These are phyloP conservation scores for Cercophora newfieldiana DNA, from an alignment of 495 filamentous ascomycete genomes.

Conservation along the genomic window DNA sequence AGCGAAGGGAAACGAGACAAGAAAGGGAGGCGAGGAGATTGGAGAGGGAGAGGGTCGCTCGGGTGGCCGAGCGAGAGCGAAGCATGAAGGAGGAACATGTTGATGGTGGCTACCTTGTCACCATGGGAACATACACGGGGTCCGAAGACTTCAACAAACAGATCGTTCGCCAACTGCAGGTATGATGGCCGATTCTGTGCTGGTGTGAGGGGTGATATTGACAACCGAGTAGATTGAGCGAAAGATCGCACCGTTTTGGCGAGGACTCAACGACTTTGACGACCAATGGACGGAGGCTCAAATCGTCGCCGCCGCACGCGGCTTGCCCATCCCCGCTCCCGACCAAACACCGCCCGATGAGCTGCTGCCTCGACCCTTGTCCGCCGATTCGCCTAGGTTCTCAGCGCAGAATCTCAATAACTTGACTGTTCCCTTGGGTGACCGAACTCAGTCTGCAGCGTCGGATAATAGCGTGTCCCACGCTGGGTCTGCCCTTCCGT, in stretches of 20 bases:
- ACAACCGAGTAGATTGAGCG: slow-evolving; percentile 71
- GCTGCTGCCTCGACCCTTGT: slow-evolving; percentile 48
- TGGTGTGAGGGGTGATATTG: slow-evolving; percentile 12
- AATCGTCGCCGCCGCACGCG: slow-evolving; percentile 86
- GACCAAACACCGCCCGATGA: slow-evolving; percentile 77
- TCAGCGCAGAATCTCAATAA: slow-evolving; percentile 54
- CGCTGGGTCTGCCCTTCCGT: slow-evolving; percentile 54
- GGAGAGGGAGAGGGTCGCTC: slow-evolving; percentile 73
- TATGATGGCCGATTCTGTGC: slow-evolving; percentile 38
- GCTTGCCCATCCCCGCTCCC: slow-evolving; percentile 77
- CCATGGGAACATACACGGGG: slow-evolving; percentile 88
- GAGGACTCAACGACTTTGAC: slow-evolving; percentile 84
- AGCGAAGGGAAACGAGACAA: slow-evolving; percentile 81
- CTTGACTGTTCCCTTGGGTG: slow-evolving; percentile 74
- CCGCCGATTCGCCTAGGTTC: slow-evolving; percentile 36
- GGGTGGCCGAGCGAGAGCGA: slow-evolving; percentile 81
- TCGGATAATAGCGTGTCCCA: slow-evolving; percentile 61
- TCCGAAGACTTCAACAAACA: slow-evolving; percentile 90
- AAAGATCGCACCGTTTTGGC: slow-evolving; percentile 91
- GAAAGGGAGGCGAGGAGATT: slow-evolving; percentile 83
- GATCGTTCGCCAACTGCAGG: slow-evolving; percentile 89
- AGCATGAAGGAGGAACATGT: slow-evolving; percentile 93
- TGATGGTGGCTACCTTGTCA: slow-evolving; percentile 93
- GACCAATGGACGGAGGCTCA: slow-evolving; percentile 92
- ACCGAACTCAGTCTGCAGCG: slow-evolving; percentile 70